Base-by-base conservation (phyloP, 2,329 filamentous ascomycete species). In the Xenosphaeropsis pyriputrescens region DNA sequence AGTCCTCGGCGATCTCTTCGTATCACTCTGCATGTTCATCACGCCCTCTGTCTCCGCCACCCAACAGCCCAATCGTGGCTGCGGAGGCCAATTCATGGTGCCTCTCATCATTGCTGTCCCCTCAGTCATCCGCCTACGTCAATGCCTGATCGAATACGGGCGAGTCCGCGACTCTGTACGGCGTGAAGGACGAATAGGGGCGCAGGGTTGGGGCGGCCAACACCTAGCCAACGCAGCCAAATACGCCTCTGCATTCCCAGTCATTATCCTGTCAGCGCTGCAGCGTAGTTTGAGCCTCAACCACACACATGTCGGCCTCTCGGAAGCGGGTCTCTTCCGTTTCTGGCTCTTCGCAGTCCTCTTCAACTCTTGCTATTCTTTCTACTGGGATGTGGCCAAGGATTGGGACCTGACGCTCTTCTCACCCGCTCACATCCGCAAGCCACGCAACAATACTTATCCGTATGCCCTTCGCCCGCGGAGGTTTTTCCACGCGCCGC, bases 331-430 rank as follows among this genome's bases (percentile, higher is more conserved):
- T 1, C 53, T 72, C 40, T 70, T 73, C 55, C 64, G 63, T 31
- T 62, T 64, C 35, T 91, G 85, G 78, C 63, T 93, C 19, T 59
- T 70, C 29, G 80, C 80, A 32, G 81, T 85, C 19, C 63, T 85
- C 26, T 54, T 91, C 50, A 95, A 98, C 58, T 93, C 85, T 12
- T 65, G 82, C 33, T 98, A 94, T 61, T 86, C 82, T n/a, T 96
- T 96, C 64, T 98, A 91, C 67, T 98, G 91, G 91, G 91, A 98
- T 52, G 77, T 96, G 19, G 71, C 85, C 39, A 91, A 88, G 62
- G 91, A 98, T 65, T 98, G 91, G 91, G 91, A 96, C 54, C 67
- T 98, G 44, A 84, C 81, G 0, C 68, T 96, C 12, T 83, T 96
- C 53, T 67, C 70, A 9, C 68, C 69, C 2, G 73, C 80, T 18